Conservation (phyloP, 1,139 yeast genomes). For the Pichiaceae sp. region DNA sequence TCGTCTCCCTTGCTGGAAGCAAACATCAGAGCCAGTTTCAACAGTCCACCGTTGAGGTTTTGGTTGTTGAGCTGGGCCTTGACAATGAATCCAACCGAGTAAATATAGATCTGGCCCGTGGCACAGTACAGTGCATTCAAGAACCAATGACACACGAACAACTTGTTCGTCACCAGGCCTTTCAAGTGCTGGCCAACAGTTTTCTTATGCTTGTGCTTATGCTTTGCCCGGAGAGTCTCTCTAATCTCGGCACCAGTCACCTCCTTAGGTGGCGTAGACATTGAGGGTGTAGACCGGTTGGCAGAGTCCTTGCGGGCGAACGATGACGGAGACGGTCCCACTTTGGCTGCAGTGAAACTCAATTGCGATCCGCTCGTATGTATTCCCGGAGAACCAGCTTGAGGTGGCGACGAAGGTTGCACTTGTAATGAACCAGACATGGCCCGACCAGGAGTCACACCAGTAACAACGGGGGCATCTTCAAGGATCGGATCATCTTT, state of each 20-base stretch:
- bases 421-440: too few relatives aligned
- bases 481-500: background rate
- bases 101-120: conserved; percentile 72
- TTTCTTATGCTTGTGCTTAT: conserved; percentile 4
- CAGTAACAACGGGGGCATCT: background rate
- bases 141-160: conserved; percentile 40
- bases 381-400: background rate
- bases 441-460: background rate
- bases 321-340: background rate
- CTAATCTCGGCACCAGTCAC: background rate
- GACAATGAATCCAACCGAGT: conserved; percentile 64
- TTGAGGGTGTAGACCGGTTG: background rate
- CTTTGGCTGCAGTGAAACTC: background rate
- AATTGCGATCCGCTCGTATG: background rate
- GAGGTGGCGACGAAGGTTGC: background rate
- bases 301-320: background rate
- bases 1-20: conserved; percentile 8
- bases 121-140: conserved; percentile 61
- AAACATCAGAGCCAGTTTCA: conserved; percentile 19
- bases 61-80: conserved; percentile 36
- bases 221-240: background rate
- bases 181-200: conserved; percentile 16
- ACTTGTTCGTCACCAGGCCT: conserved; percentile 14
- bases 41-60: background rate
- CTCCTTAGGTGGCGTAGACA: background rate